These are phyloP conservation scores for Hypoxylon fuscum DNA, from an alignment of 495 filamentous ascomycete species.

Conservation along the genomic window DNA sequence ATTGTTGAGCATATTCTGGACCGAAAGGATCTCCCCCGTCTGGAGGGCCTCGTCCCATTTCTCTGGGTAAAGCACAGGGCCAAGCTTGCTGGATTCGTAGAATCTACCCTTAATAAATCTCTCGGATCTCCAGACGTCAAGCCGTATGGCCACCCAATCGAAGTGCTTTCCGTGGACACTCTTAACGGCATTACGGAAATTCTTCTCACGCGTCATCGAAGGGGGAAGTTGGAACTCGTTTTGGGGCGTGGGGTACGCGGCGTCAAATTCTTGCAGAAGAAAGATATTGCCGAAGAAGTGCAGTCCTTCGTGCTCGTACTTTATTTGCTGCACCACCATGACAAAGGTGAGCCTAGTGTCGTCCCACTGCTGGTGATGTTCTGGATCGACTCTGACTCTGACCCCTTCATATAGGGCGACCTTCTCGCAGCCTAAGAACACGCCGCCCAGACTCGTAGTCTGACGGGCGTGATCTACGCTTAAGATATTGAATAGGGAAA, in stretches of 20 bases:
- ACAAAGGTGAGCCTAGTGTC: conserved; percentile 27
- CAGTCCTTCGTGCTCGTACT: conserved; percentile 28
- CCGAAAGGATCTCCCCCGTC: conserved; percentile 41
- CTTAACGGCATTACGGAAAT: conserved; percentile 46
- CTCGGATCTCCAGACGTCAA: conserved; percentile 37
- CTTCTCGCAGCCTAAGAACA: conserved; percentile 59
- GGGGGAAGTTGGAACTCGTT: conserved; percentile 36
- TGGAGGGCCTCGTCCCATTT: conserved; percentile 36
- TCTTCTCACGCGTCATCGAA: conserved; percentile 48
- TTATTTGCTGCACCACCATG: conserved; percentile 46
- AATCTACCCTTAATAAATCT: conserved; percentile 51
- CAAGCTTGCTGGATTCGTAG: conserved; percentile 52
- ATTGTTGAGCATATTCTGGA: conserved; percentile 53
- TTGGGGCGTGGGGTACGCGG: conserved; percentile 7
- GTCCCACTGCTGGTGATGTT: conserved; percentile 6
- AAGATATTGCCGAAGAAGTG: conserved; percentile 32
- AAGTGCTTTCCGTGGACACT: conserved; percentile 31
- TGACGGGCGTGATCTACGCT: background rate
- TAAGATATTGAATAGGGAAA: conserved; percentile 50
- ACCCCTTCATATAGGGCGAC: conserved; percentile 50
- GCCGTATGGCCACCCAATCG: conserved; percentile 44
- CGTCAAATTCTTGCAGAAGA: conserved; percentile 32
- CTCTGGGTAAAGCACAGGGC: conserved; percentile 43
- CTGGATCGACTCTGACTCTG: conserved; percentile 37
- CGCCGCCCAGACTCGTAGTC: conserved; percentile 40